Evolutionary conservation across 1,139 yeast genomes (phyloP).

Genomic region (Petasospora fabianii): DNA sequence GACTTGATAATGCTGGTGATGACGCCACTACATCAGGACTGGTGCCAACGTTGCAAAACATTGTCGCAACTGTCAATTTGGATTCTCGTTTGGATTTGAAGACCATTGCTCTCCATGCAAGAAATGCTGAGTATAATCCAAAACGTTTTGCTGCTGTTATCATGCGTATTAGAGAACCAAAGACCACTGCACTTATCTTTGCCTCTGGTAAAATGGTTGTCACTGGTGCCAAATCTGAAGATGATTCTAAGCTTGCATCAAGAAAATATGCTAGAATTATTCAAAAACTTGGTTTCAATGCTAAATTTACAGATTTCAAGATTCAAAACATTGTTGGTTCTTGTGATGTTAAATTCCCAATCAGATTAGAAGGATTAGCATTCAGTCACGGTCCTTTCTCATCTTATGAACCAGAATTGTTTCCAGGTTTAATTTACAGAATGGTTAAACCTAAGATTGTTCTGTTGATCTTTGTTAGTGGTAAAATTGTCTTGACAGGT

Average conservation of each 20-base stretch:
- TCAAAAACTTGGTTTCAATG: slow-evolving; percentile 96
- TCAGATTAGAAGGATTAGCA: slow-evolving; percentile 95
- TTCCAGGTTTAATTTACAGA: slow-evolving; percentile 98
- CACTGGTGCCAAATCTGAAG: slow-evolving; percentile 98
- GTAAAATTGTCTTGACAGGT: slow-evolving; percentile 97
- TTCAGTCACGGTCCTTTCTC: slow-evolving; percentile 99
- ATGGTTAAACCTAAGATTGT: slow-evolving; percentile 99
- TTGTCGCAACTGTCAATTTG: slow-evolving; percentile 95
- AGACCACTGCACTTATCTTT: slow-evolving; percentile 94
- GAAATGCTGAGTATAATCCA: slow-evolving; percentile 98
- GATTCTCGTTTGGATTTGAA: slow-evolving; percentile 94
- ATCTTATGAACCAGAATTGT: slow-evolving; percentile 95
- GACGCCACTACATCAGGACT: slow-evolving; percentile 84
- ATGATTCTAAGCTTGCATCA: slow-evolving; percentile 94
- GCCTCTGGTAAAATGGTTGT: slow-evolving; percentile 99
- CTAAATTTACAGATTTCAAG: slow-evolving; percentile 92
- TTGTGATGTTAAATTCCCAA: slow-evolving; percentile 96
- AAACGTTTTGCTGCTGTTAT: slow-evolving; percentile 98
- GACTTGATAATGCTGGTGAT: slow-evolving; percentile 20
- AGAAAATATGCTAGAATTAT: slow-evolving; percentile 97
- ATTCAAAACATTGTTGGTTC: slow-evolving; percentile 99
- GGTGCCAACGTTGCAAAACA: slow-evolving; percentile 93
- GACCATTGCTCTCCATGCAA: slow-evolving; percentile 96
- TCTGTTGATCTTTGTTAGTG: slow-evolving; percentile 90
- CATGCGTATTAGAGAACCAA: slow-evolving; percentile 99